These are phyloP conservation scores for Pseudocercospora crystallina DNA, from an alignment of 2,329 filamentous ascomycete species.

Conservation along the genomic window DNA sequence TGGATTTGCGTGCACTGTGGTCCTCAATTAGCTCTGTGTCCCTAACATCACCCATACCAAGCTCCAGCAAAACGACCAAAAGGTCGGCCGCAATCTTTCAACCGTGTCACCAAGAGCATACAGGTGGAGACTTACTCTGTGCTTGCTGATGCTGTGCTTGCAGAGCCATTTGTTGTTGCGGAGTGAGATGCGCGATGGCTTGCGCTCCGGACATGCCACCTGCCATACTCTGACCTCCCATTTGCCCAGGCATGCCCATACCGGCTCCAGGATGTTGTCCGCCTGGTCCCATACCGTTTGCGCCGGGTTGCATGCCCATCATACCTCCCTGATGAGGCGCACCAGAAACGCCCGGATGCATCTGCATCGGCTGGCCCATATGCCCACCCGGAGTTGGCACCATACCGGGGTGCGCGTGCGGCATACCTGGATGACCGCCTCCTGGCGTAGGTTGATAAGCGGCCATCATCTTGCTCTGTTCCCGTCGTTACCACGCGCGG, in stretches of 20 bases:
- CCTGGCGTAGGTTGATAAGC: constrained; percentile 68
- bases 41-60: background rate
- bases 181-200: constrained; percentile 70
- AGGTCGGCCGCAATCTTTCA: too few species aligned
- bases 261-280: constrained; percentile 34
- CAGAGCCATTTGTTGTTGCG: constrained; percentile 56
- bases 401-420: constrained; percentile 62
- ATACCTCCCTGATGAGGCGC: constrained; percentile 67
- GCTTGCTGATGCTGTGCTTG: constrained; percentile 27
- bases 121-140: constrained; percentile 34
- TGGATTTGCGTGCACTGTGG: constrained; percentile 40
- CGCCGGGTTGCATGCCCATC: constrained; percentile 76
- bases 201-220: constrained; percentile 60
- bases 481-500: constrained; percentile 3
- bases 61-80: background rate
- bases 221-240: constrained; percentile 46
- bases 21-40: constrained; percentile 37
- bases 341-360: constrained; percentile 68
- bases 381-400: constrained; percentile 69
- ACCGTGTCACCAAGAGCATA: too few species aligned
- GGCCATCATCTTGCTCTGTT: constrained; percentile 64
- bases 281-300: constrained; percentile 51
- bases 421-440: constrained; percentile 66
- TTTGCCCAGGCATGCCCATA: constrained; percentile 36
- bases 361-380: constrained; percentile 68